These are phyloP conservation scores for Xylaria longipes DNA, from an alignment of 495 filamentous ascomycete genomes.

Conservation along the genomic window DNA sequence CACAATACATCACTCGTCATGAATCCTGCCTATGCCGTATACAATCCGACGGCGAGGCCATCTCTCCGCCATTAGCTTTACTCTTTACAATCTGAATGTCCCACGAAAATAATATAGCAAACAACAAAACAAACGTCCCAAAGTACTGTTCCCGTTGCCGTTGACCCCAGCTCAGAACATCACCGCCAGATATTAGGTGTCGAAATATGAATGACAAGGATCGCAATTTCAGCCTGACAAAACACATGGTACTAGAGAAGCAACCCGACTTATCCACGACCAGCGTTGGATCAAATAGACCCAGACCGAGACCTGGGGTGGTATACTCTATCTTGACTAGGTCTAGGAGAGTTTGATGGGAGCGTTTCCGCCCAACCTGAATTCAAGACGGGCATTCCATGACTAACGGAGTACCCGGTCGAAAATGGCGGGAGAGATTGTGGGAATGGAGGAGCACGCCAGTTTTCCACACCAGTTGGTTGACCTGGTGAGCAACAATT, in stretches of 20 bases:
- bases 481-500: background rate
- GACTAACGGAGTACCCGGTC: background rate
- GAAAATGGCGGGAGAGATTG: background rate
- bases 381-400: background rate
- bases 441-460: background rate
- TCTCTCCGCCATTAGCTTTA: background rate
- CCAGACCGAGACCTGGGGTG: slow-evolving; percentile 19
- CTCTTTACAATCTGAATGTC: background rate
- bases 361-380: slow-evolving; percentile 17
- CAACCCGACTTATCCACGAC: background rate
- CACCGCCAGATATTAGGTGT: background rate
- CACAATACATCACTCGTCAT: background rate
- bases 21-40: background rate
- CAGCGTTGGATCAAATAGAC: slow-evolving; percentile 13
- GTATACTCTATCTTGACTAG: slow-evolving; percentile 2
- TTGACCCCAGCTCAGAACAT: background rate
- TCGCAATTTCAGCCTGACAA: background rate
- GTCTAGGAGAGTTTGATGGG: background rate
- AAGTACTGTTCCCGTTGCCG: background rate
- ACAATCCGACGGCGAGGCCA: background rate
- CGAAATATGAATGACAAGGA: background rate
- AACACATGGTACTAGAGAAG: background rate
- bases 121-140: background rate
- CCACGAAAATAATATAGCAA: background rate
- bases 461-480: background rate